Conservation (phyloP, 352 stramenopile species). For the Globisporangium recalcitrans region DNA sequence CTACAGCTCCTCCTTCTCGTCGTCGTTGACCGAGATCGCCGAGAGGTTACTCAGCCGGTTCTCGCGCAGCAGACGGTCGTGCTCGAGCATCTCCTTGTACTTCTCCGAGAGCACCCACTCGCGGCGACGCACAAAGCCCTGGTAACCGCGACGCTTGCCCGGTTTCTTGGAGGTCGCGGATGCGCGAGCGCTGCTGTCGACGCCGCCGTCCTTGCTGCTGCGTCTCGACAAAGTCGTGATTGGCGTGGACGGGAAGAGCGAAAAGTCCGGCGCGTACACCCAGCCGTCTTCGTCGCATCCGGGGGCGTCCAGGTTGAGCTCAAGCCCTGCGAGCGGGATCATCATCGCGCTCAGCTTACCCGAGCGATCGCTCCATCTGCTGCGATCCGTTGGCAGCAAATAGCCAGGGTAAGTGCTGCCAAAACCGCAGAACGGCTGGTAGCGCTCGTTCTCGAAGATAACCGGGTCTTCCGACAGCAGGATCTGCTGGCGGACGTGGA, state of each 20-base stretch:
- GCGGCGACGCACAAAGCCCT: slow-evolving; percentile 65
- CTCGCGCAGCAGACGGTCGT: slow-evolving; percentile 18
- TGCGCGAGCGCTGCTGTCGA: slow-evolving; percentile 7
- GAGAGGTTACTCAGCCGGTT: slow-evolving; percentile 34
- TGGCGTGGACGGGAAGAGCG: slow-evolving; percentile 61
- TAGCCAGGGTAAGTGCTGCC: slow-evolving; percentile 80
- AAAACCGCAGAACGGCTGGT: slow-evolving; percentile 81
- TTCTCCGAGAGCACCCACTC: slow-evolving; percentile 66
- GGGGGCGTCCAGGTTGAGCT: slow-evolving; percentile 53
- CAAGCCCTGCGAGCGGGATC: slow-evolving; percentile 60
- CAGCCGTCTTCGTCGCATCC: slow-evolving; percentile 75
- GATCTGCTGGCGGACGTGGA: slow-evolving; percentile 59
- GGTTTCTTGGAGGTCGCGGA: slow-evolving; percentile 30
- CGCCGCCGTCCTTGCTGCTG: slow-evolving; percentile 21
- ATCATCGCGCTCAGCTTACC: slow-evolving; percentile 66
- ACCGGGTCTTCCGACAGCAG: slow-evolving; percentile 68
- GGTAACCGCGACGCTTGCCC: slow-evolving; percentile 45
- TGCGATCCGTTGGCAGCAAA: slow-evolving; percentile 72
- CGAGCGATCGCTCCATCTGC: slow-evolving; percentile 79
- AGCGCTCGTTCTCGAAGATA: slow-evolving; percentile 85
- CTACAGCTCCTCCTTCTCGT: slow-evolving; percentile 23
- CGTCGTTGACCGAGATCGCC: slow-evolving; percentile 33
- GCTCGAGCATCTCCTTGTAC: slow-evolving; percentile 39
- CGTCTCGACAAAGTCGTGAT: slow-evolving; percentile 13
- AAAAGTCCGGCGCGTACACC: slow-evolving; percentile 85